These are phyloP conservation scores for Xylaria bambusicola DNA, from an alignment of 495 filamentous ascomycete species.

Conservation along the genomic window DNA sequence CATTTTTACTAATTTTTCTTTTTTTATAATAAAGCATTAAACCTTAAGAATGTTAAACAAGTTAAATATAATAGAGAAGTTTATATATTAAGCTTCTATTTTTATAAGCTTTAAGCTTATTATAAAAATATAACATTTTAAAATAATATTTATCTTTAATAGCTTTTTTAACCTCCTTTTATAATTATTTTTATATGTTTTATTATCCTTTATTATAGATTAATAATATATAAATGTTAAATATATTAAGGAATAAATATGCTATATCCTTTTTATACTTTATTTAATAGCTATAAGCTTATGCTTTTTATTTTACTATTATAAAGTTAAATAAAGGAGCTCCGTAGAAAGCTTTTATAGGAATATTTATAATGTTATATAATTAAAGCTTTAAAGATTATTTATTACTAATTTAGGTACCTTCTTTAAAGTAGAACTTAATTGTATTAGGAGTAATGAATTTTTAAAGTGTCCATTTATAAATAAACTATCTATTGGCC, in stretches of 20 bases:
- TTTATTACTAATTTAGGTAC: background rate
- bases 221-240: background rate
- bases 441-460: background rate
- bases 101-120: background rate
- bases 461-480: background rate
- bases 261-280: background rate
- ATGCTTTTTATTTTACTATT: constrained; percentile 2
- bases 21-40: constrained; percentile 8
- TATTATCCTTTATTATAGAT: background rate
- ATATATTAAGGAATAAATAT: background rate
- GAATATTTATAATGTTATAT: constrained; percentile 1
- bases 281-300: background rate
- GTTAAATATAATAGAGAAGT: background rate
- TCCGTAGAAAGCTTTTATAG: background rate
- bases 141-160: background rate
- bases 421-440: background rate
- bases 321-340: constrained; percentile 10
- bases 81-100: background rate
- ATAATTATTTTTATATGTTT: background rate
- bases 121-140: too few species aligned
- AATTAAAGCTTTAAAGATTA: background rate
- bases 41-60: background rate
- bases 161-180: background rate
- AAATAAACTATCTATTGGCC: background rate
- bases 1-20: constrained; percentile 30